Base-by-base conservation (phyloP, 1,139 yeast genomes). In the Candida glucosophila region DNA sequence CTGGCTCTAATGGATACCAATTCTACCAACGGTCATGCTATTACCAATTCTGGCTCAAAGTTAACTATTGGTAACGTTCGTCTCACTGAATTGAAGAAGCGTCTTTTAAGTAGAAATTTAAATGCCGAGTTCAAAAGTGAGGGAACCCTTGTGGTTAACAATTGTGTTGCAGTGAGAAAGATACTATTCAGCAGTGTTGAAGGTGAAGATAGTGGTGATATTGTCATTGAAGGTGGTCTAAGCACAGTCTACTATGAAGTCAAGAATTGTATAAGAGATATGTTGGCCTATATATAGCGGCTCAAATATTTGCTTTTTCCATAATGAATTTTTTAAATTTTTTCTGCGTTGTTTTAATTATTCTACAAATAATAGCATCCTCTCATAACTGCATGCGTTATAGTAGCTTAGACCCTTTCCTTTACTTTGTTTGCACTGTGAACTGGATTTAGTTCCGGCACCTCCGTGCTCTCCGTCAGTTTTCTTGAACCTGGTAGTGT, bases 101-200 rank as follows among this genome's bases (percentile, higher is more conserved):
- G 67, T 32, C 58, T 88, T 25, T 52, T 67, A 15, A 59, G 64
- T 12, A 54, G 58, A 27, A 80, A 83, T 29, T 71, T 80, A 40
- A 62, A 63, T 29, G 95, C 95, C 0, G 96, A 88, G 43, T 85
- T 90, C 48, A 76, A 81, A 45, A 92, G 96, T 29, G 96, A 86
- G 47, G 98, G 97, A 47, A 77, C 88, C 0, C 58, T 90, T 27
- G 94, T 88, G 6, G 81, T 93, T 20, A 88, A 88, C 43, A 82
- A 80, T 32, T 60, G 59, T 29, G 70, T 90, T 14, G 78, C 88
- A 2, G 73, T 90, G 6, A 61, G 85, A 31, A 88, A 90, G 49
- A 66, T 81, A 3, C 71, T 73, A 6, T 57, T 58, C 34, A 53
- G 60, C 14, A 44, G 49, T 11, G 36, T 44, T 6, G 67, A 59